These are phyloP conservation scores for Kazachstania martiniae DNA, from an alignment of 805 yeast species.

Conservation along the genomic window DNA sequence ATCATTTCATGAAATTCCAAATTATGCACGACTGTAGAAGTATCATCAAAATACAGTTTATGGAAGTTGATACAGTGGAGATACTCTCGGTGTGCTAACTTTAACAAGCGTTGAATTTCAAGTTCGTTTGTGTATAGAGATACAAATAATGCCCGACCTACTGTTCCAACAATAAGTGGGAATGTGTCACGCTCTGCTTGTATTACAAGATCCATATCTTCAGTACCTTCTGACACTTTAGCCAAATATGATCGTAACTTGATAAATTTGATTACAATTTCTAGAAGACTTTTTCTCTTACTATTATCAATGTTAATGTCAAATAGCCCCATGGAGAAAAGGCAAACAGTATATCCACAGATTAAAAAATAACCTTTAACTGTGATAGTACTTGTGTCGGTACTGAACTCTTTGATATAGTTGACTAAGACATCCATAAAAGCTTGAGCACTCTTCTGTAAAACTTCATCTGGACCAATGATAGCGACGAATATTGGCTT, in stretches of 20 bases:
- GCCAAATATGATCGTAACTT: conserved; percentile 29
- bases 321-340: conserved; percentile 29
- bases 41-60: conserved; percentile 21
- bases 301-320: conserved; percentile 21
- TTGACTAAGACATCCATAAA: conserved; percentile 28
- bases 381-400: conserved; percentile 20
- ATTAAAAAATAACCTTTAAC: conserved; percentile 29
- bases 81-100: conserved; percentile 30
- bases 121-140: conserved; percentile 42
- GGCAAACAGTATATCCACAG: conserved; percentile 28
- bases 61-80: conserved; percentile 16
- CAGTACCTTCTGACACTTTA: conserved; percentile 16
- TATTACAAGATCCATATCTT: conserved; percentile 14
- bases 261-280: conserved; percentile 31
- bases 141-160: conserved; percentile 42
- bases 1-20: conserved; percentile 33
- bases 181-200: conserved; percentile 24
- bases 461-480: conserved; percentile 27
- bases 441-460: conserved; percentile 29
- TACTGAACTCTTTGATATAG: conserved; percentile 16
- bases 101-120: conserved; percentile 39
- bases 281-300: conserved; percentile 29
- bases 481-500: conserved; percentile 33
- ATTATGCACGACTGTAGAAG: conserved; percentile 21
- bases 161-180: conserved; percentile 26